Conservation (phyloP, 768 basidiomycete genomes). For the Xerocomellus intermedius region DNA sequence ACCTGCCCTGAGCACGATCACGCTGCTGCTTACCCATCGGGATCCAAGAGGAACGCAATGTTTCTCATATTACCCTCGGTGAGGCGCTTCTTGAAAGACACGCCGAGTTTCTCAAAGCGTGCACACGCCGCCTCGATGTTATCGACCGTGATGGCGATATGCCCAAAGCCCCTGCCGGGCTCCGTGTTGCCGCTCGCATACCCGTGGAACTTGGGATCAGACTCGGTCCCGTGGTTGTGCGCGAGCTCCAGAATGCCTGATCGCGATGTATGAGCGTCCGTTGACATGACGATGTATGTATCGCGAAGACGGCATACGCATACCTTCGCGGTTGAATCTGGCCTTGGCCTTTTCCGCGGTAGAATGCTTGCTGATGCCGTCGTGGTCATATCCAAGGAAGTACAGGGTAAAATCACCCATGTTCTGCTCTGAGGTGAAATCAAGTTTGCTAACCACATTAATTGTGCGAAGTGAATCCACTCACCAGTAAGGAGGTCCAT, state of each 20-base stretch:
- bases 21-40: constrained; percentile 62
- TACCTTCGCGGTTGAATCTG: constrained; percentile 67
- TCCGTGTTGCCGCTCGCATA: constrained; percentile 87
- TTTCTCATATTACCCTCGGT: constrained; percentile 83
- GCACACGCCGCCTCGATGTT: constrained; percentile 81
- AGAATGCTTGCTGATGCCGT: constrained; percentile 44
- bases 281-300: not conserved
- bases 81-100: constrained; percentile 84
- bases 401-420: constrained; percentile 72
- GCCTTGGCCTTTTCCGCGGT: constrained; percentile 51
- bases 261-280: not conserved
- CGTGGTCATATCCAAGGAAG: constrained; percentile 80
- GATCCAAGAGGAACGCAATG: constrained; percentile 84
- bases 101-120: constrained; percentile 76
- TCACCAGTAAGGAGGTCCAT: constrained; percentile 71
- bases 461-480: constrained; percentile 1
- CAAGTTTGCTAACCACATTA: not conserved
- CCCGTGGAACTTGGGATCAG: constrained; percentile 71
- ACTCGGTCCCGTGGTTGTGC: constrained; percentile 90
- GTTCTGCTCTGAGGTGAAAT: constrained; percentile 43
- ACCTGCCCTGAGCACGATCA: not conserved
- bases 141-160: constrained; percentile 84
- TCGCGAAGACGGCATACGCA: not conserved
- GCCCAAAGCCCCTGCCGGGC: constrained; percentile 76
- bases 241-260: constrained; percentile 82